These are phyloP conservation scores for Gossypium schwendimanii DNA, from an alignment of 441 rosid species.

Conservation along the genomic window DNA sequence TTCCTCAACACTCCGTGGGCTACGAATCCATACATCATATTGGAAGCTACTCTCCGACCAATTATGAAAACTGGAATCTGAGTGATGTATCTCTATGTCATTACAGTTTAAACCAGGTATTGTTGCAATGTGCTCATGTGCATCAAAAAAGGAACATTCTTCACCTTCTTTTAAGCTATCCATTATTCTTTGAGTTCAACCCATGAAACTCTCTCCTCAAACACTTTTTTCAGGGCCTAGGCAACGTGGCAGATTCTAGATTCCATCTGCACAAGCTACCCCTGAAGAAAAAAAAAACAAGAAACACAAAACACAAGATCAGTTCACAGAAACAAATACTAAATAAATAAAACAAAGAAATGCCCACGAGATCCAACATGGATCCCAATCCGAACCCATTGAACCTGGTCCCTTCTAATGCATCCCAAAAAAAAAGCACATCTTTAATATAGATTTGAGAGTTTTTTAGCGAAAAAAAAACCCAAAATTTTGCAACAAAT, in stretches of 20 bases:
- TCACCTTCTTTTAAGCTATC: constrained; percentile 50
- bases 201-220: constrained; percentile 55
- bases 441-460: constrained; percentile 10
- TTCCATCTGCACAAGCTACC: constrained; percentile 61
- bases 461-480: neutral
- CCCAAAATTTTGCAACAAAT: constrained; percentile 34
- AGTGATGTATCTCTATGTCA: constrained; percentile 19
- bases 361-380: constrained; percentile 61
- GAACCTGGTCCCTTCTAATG: constrained; percentile 41
- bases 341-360: constrained; percentile 14
- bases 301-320: constrained; percentile 53
- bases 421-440: neutral
- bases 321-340: constrained; percentile 24
- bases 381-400: constrained; percentile 77
- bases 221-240: constrained; percentile 31
- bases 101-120: constrained; percentile 27
- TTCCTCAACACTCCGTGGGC: constrained; percentile 57
- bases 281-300: constrained; percentile 16
- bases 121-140: constrained; percentile 44
- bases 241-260: constrained; percentile 31
- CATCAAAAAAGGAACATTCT: constrained; percentile 62
- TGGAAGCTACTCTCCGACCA: constrained; percentile 19
- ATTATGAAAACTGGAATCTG: constrained; percentile 17
- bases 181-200: constrained; percentile 52
- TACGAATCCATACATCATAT: constrained; percentile 59